Evolutionary conservation across 2,329 filamentous ascomycete genomes (phyloP).

Genomic region (Ceratocystis diversiconidia): DNA sequence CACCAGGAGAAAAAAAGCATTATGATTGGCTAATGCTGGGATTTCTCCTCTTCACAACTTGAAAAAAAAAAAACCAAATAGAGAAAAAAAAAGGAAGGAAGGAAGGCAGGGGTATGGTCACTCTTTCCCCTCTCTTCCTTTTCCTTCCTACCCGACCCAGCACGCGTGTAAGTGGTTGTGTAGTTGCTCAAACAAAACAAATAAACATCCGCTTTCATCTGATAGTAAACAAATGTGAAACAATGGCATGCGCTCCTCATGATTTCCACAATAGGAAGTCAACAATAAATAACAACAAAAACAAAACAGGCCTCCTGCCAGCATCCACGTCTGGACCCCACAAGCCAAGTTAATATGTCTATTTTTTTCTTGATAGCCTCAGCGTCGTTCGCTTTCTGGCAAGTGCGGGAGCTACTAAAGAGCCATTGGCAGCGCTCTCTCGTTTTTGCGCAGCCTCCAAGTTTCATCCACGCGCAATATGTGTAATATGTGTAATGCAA

Average conservation of each 20-base stretch:
- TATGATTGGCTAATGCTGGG: not conserved
- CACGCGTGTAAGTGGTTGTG: constrained; percentile 6
- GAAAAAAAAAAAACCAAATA: not conserved
- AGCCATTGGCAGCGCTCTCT: not conserved
- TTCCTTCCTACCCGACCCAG: not conserved
- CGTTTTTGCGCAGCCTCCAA: not conserved
- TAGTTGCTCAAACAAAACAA: constrained; percentile 11
- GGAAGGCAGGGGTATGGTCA: not conserved
- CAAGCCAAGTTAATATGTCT: not conserved
- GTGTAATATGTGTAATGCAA: not conserved
- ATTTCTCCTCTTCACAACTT: not conserved
- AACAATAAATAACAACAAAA: constrained; percentile 1
- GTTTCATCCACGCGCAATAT: not conserved
- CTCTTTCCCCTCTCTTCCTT: not conserved
- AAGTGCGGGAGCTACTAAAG: not conserved
- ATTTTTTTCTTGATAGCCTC: not conserved
- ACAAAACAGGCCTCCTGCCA: not conserved
- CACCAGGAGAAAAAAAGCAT: not conserved
- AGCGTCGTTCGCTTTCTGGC: not conserved
- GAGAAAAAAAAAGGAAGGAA: not conserved
- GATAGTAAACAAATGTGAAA: constrained; percentile 14
- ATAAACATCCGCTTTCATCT: constrained; percentile 17
- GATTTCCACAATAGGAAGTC: not conserved
- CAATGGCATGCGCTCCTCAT: not conserved
- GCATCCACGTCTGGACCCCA: not conserved